Evolutionary conservation across 306 rosid species (phyloP).

Genomic region (Fragaria nilgerrensis): DNA sequence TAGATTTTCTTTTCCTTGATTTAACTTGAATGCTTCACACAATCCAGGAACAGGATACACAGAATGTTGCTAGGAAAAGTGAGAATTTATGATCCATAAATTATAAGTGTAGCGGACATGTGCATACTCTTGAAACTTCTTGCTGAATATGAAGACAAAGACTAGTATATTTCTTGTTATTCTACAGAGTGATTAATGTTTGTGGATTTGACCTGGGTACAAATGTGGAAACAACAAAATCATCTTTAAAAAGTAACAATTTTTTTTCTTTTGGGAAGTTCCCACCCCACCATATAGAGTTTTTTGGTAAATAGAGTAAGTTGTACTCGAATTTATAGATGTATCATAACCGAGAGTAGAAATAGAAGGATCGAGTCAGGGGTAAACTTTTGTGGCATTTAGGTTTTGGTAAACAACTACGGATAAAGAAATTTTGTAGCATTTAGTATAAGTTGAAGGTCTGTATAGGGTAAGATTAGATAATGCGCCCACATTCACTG

Average conservation of each 20-base stretch:
- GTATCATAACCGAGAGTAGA: not conserved
- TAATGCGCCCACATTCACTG: not conserved
- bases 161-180: not conserved
- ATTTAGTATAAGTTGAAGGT: not conserved
- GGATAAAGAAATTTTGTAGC: not conserved
- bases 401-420: not conserved
- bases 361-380: not conserved
- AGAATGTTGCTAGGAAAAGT: not conserved
- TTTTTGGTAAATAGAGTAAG: not conserved
- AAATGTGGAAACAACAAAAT: not conserved
- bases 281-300: not conserved
- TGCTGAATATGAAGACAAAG: not conserved
- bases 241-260: not conserved
- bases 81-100: not conserved
- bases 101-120: not conserved
- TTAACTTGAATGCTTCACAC: not conserved
- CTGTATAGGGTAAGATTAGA: not conserved
- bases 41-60: not conserved
- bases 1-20: not conserved
- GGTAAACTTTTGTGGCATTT: not conserved
- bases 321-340: not conserved
- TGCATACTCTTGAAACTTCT: not conserved
- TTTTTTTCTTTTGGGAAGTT: no score
- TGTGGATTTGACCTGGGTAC: not conserved
- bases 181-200: not conserved